Conservation (phyloP, 345 rosid species). For the Excoecaria cochinchinensis region DNA sequence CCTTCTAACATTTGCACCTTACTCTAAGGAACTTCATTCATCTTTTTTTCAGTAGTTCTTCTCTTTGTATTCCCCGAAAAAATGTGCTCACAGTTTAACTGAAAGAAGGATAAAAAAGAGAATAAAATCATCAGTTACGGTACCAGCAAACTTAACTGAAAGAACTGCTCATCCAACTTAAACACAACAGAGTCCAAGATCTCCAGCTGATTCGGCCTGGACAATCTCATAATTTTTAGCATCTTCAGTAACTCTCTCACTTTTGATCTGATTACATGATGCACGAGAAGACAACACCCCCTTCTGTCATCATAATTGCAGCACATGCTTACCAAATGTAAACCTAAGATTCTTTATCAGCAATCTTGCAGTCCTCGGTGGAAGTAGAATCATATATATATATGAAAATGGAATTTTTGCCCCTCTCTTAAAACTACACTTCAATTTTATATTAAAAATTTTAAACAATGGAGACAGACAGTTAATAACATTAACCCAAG, state of each 20-base stretch:
- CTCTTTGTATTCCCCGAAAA: neutral
- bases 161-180: conserved; percentile 16
- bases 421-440: too few relatives aligned
- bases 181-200: conserved; percentile 10
- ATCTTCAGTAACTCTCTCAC: conserved; percentile 12
- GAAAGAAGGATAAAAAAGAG: neutral
- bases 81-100: neutral
- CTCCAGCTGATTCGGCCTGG: conserved; percentile 10
- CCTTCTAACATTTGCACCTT: neutral
- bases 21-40: neutral
- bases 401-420: too few relatives aligned
- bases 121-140: neutral
- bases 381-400: too few relatives aligned
- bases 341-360: too few relatives aligned
- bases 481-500: too few relatives aligned
- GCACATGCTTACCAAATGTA: too few relatives aligned
- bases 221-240: conserved; percentile 11
- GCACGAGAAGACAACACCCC: neutral
- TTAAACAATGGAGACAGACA: too few relatives aligned
- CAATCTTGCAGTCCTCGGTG: too few relatives aligned
- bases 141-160: conserved; percentile 21
- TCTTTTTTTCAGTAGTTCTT: too few relatives aligned
- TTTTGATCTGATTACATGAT: neutral
- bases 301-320: too few relatives aligned
- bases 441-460: too few relatives aligned